Conservation (phyloP, 441 rosid genomes). For the Euphorbia schlechtendalii region DNA sequence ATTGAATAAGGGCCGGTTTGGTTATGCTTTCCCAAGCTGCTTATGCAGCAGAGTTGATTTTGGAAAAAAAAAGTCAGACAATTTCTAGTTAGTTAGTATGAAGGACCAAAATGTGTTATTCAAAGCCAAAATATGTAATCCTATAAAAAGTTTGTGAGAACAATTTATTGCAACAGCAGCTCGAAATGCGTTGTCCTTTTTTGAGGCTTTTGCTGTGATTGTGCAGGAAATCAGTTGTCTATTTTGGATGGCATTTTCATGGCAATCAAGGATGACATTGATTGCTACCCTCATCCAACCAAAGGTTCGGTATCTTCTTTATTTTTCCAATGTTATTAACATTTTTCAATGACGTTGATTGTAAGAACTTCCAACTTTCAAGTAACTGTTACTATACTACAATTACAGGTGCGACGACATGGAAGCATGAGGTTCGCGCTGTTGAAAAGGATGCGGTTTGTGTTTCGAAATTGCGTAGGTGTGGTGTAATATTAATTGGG, state of each 20-base stretch:
- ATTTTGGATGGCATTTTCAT: constrained; percentile 79
- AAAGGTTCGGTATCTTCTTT: constrained; percentile 39
- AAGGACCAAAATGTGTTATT: too few species aligned
- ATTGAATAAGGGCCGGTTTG: too few species aligned
- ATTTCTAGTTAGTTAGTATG: too few species aligned
- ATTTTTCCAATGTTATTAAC: constrained; percentile 10
- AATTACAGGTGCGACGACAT: constrained; percentile 66
- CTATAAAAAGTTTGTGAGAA: too few species aligned
- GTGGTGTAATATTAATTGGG: constrained; percentile 84
- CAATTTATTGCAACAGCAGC: too few species aligned
- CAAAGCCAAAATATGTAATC: too few species aligned
- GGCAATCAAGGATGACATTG: constrained; percentile 88
- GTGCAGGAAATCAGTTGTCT: constrained; percentile 68
- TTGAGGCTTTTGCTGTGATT: constrained; percentile 13
- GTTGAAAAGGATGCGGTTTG: constrained; percentile 57
- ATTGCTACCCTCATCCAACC: constrained; percentile 64
- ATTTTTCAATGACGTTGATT: constrained; percentile 3
- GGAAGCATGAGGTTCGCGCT: constrained; percentile 67
- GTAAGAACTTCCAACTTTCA: constrained; percentile 6
- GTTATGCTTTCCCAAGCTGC: too few species aligned
- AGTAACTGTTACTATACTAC: constrained; percentile 7
- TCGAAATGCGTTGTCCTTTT: constrained; percentile 4
- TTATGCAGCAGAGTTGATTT: too few species aligned
- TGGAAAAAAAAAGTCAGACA: too few species aligned
- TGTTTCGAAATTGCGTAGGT: constrained; percentile 65